phyloP scores from a whole-genome alignment of 306 rosid species.

The Cucurbita maxima region DNA sequence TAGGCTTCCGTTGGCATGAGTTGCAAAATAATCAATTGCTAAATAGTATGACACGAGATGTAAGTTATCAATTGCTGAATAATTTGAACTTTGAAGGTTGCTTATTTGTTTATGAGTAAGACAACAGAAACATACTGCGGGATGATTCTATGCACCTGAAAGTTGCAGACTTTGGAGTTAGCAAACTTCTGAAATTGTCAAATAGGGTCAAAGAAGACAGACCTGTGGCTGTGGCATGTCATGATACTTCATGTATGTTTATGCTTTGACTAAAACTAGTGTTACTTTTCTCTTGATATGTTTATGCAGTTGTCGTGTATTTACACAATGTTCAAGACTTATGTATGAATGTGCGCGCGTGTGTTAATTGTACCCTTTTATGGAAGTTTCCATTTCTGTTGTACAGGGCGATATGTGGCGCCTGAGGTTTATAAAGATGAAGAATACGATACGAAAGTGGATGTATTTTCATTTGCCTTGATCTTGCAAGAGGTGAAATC shows the following conservation, averaged over 20 bases:
- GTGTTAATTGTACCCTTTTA: not conserved
- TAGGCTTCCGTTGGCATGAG: not conserved
- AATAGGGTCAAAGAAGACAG: conserved; percentile 50
- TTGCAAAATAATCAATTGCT: not conserved
- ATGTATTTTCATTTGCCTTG: conserved; percentile 81
- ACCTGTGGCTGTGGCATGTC: conserved; percentile 66
- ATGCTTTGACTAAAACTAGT: not conserved
- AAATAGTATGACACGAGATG: not conserved
- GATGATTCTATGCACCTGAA: conserved; percentile 89
- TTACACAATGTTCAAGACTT: not conserved
- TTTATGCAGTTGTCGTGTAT: not conserved
- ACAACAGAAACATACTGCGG: conserved; percentile 89
- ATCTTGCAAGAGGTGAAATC: conserved; percentile 72
- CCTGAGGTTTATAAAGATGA: conserved; percentile 74
- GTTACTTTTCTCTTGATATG: not conserved
- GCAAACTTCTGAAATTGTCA: conserved; percentile 63
- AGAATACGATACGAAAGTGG: conserved; percentile 91
- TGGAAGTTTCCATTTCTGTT: not conserved
- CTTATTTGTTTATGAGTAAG: conserved; percentile 30
- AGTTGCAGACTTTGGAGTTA: conserved; percentile 96
- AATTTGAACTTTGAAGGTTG: conserved; percentile 19
- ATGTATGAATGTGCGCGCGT: not conserved
- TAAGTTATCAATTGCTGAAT: conserved; percentile 1
- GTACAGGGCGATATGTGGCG: conserved; percentile 71
- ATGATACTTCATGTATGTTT: conserved; percentile 75